Evolutionary conservation across 805 yeast genomes (phyloP), one percentile per base, ranked within the genome.

Genomic region (Teunomyces pallodes): DNA sequence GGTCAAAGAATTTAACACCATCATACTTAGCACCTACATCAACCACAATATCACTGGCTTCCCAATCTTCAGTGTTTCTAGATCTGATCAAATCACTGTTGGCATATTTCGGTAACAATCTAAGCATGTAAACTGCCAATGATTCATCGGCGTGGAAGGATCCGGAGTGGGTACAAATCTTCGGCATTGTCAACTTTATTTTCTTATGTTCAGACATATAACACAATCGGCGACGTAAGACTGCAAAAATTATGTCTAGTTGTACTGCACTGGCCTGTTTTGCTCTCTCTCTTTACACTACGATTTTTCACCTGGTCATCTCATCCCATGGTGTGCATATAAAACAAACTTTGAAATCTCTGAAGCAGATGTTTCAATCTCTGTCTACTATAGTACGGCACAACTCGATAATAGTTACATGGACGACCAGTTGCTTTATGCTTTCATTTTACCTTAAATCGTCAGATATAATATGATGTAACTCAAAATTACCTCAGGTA

Each of bases 91-190:
- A 75, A 46, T 74, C 76, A 16, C 96, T 84, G 50, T 82, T 74
- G 42, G 78, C 62, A 66, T 68, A 94, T 64, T 78, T 75, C 7
- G 96, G 94, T 42, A 92, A 70, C 14, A 82, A 71, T 55, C 79
- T 81, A 48, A 94, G 72, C 86, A 94, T 83, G 66, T 78, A 91
- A 2, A 92, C 96, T 2, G 98, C 99, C 45, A 94, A 77, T 9
- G 96, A 84, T 67, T 94, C 99, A 66, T 94, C 99, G 9, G 98
- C 98, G 64, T 94, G 99, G 76, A 94, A 94, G 0, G 90, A 79
- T 6, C 99, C 99, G 43, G 91, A 86, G 60, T 87, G 95, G 9
- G 96, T 91, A 62, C 96, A 92, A 48, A 91, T 87, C 60, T 81
- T 82, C 50, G 82, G 63, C 61, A 73, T 65, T 31, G 33, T 45